Conservation (phyloP, 148 eudicot species). For the Rhododendron henanense region DNA sequence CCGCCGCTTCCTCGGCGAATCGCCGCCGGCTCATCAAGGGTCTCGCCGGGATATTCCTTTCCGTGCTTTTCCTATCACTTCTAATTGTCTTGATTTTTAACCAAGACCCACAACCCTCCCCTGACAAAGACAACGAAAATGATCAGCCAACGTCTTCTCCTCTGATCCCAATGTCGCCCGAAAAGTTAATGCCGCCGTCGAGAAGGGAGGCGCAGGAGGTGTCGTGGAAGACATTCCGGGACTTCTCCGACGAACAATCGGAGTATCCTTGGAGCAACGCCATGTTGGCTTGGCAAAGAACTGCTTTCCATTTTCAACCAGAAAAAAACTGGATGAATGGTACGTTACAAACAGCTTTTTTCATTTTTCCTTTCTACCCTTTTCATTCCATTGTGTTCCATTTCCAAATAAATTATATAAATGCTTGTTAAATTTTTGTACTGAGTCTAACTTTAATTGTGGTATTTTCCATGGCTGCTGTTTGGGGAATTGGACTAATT, state of each 20-base stretch:
- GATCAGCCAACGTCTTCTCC: neutral
- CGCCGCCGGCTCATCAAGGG: neutral
- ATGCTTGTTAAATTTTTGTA: neutral
- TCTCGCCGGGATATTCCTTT: neutral
- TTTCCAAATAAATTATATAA: too few relatives aligned
- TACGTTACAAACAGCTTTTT: neutral
- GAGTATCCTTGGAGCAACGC: slow-evolving; percentile 62
- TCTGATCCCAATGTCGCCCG: slow-evolving; percentile 3
- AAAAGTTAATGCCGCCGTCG: slow-evolving; percentile 21
- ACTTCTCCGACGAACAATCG: slow-evolving; percentile 12
- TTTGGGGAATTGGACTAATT: neutral
- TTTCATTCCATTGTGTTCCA: neutral
- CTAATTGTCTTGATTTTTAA: slow-evolving; percentile 20
- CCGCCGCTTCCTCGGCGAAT: neutral
- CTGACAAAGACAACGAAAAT: neutral
- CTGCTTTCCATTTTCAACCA: slow-evolving; percentile 83
- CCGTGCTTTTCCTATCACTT: neutral
- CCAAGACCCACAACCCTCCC: neutral
- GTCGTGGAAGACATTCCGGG: slow-evolving; percentile 49
- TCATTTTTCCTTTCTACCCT: neutral
- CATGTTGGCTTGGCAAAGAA: slow-evolving; percentile 84
- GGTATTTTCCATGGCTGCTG: slow-evolving; percentile 7
- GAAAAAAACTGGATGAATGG: slow-evolving; percentile 94
- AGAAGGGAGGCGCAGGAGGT: slow-evolving; percentile 55
- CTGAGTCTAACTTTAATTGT: neutral